These are phyloP conservation scores for Cystobasidium slooffiae DNA, from an alignment of 1,284 basidiomycete species.

Conservation along the genomic window DNA sequence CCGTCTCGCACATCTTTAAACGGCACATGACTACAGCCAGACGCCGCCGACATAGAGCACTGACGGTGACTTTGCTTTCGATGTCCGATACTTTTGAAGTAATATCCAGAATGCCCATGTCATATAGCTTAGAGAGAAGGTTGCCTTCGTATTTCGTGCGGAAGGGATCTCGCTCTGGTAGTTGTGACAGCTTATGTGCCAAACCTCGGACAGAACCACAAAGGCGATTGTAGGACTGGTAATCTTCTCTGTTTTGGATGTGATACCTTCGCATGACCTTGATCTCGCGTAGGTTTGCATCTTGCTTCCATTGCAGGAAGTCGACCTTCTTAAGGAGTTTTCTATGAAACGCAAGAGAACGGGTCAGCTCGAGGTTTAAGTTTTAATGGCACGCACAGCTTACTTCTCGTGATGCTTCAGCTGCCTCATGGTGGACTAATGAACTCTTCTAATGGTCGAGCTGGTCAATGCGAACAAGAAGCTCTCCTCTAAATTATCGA, in stretches of 20 bases:
- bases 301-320: conserved; percentile 86
- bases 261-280: conserved; percentile 96
- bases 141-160: conserved; percentile 81
- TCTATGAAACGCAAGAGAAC: conserved; percentile 22
- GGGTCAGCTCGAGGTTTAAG: not conserved
- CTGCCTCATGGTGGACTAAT: conserved; percentile 68
- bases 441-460: not conserved
- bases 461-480: not conserved
- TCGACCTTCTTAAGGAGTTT: conserved; percentile 77
- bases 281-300: conserved; percentile 87
- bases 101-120: conserved; percentile 90
- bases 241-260: conserved; percentile 88
- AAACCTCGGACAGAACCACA: conserved; percentile 84
- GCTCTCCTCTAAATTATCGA: not conserved
- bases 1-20: conserved; percentile 93
- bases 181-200: conserved; percentile 82
- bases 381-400: conserved; percentile 51
- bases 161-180: conserved; percentile 89
- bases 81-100: conserved; percentile 84
- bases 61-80: conserved; percentile 85
- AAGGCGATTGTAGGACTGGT: conserved; percentile 98
- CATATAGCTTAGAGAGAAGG: conserved; percentile 92
- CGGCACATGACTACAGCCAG: conserved; percentile 91
- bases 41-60: conserved; percentile 87
- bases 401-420: conserved; percentile 91